Base-by-base conservation (phyloP, 2,329 filamentous ascomycete species). In the Colletotrichum melonis region DNA sequence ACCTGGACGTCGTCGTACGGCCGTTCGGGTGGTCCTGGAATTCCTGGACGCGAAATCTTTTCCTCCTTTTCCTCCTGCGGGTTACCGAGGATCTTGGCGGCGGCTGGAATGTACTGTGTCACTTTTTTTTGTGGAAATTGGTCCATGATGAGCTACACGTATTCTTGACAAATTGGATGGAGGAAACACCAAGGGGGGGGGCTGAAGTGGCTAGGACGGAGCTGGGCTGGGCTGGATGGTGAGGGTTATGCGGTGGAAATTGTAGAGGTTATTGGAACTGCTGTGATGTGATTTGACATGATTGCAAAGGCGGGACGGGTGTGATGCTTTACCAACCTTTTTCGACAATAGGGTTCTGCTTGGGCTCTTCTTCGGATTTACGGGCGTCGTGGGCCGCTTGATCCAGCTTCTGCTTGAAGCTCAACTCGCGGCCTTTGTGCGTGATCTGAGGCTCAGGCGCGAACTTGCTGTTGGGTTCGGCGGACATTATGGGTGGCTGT, bases 1-100 rank as follows among this genome's bases (percentile, higher is more conserved):
- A 90, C 88, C 76, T 86, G 83, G 5, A 77, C 66, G 74, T 89
- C 88, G 67, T 89, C 83, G 26, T 80, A 74, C 0, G 86, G 87
- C 16, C 86, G 81, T 12, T 84, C 76, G 3, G 86, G 87, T 16
- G 84, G 84, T 3, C 82, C 84, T 1, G 79, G 73, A 16, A 78
- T 42, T 2, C 82, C 84, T 1, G 79, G 73, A 11, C 77, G 32
- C 6, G 70, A 65, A 2, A 76, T 38, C 8, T 76, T 63, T 4
- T 74, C 60, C 52, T 74, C 70, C 9, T 73, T 67, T 9, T 79
- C 71, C 60, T 80, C 77, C 49, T 83, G 77, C 46, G 82, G 77
- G 16, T 78, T 76, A 19, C 84, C 84, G 4, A 88, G 77, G 58
- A 87, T 68, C 60, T 84, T 85, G 69, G 82, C 80, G 1, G 82